Evolutionary conservation across 441 rosid genomes (phyloP).

Genomic region (Pelargonium citronellum): DNA sequence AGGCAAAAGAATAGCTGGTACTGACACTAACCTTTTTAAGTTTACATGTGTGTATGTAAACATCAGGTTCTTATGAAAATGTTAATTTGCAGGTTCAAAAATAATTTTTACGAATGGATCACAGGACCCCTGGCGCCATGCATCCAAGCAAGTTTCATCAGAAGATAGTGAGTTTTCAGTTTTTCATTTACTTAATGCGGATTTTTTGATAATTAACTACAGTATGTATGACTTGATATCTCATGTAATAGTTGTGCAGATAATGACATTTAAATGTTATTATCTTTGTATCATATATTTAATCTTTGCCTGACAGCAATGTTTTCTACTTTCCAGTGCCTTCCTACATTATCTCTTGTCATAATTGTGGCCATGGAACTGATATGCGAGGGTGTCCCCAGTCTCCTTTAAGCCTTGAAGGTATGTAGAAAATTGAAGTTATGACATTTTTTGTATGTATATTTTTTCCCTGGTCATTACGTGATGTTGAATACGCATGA

Average conservation of each 20-base stretch:
- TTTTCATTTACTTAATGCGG: conserved; percentile 3
- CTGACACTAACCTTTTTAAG: not conserved
- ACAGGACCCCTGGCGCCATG: conserved; percentile 99
- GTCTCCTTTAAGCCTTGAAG: conserved; percentile 63
- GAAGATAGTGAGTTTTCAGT: conserved; percentile 50
- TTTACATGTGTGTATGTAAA: not conserved
- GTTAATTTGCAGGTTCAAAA: conserved; percentile 59
- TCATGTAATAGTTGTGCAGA: not conserved
- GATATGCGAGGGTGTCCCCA: conserved; percentile 96
- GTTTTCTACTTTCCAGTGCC: conserved; percentile 54
- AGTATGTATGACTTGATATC: not conserved
- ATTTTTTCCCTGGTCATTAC: not conserved
- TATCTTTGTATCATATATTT: not conserved
- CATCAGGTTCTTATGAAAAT: conserved; percentile 11
- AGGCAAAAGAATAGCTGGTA: conserved; percentile 77
- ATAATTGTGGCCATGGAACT: conserved; percentile 91
- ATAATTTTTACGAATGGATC: conserved; percentile 88
- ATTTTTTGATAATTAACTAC: not conserved
- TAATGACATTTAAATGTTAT: not conserved
- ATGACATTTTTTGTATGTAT: not conserved
- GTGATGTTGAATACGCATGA: not conserved
- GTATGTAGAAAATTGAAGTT: conserved; percentile 27
- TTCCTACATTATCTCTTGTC: conserved; percentile 63
- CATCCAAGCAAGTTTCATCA: conserved; percentile 81
- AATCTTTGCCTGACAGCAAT: not conserved